Conservation (phyloP, 495 filamentous ascomycete species). For the Daldinia decipiens region DNA sequence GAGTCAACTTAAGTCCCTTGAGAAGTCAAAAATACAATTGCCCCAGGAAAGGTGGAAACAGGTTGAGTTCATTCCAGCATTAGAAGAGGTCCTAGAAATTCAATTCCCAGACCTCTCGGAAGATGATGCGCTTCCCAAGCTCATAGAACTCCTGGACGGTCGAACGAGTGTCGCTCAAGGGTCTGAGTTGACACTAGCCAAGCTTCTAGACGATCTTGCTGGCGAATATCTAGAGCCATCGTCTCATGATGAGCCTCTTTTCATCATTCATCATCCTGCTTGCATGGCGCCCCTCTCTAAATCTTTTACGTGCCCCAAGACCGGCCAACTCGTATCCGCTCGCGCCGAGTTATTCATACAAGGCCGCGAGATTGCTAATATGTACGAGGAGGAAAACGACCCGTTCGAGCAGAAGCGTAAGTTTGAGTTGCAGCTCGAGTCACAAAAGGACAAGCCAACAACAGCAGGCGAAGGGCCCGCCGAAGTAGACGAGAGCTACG, state of each 20-base stretch:
- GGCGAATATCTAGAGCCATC: slow-evolving; percentile 75
- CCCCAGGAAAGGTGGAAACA: slow-evolving; percentile 62
- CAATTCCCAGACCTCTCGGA: slow-evolving; percentile 74
- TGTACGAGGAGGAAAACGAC: slow-evolving; percentile 98
- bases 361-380: slow-evolving; percentile 85
- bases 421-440: slow-evolving; percentile 66
- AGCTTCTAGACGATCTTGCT: slow-evolving; percentile 87
- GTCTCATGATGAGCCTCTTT: slow-evolving; percentile 75
- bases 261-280: slow-evolving; percentile 91
- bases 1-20: slow-evolving; percentile 58
- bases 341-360: slow-evolving; percentile 89
- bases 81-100: slow-evolving; percentile 72
- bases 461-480: slow-evolving; percentile 31
- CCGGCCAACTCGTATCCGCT: slow-evolving; percentile 73
- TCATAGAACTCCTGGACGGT: slow-evolving; percentile 65
- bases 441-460: slow-evolving; percentile 43
- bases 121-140: slow-evolving; percentile 62
- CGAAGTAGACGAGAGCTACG: slow-evolving; percentile 82
- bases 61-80: slow-evolving; percentile 82
- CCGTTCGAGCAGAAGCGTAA: slow-evolving; percentile 88
- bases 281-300: slow-evolving; percentile 93
- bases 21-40: slow-evolving; percentile 57
- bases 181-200: slow-evolving; percentile 70
- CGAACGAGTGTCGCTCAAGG: slow-evolving; percentile 63
- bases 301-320: slow-evolving; percentile 71